A percentile compares a stretch with the other conserved stretches of the same genome.
Conservation (phyloP, 768 basidiomycete species). For the Galerina marginata region DNA sequence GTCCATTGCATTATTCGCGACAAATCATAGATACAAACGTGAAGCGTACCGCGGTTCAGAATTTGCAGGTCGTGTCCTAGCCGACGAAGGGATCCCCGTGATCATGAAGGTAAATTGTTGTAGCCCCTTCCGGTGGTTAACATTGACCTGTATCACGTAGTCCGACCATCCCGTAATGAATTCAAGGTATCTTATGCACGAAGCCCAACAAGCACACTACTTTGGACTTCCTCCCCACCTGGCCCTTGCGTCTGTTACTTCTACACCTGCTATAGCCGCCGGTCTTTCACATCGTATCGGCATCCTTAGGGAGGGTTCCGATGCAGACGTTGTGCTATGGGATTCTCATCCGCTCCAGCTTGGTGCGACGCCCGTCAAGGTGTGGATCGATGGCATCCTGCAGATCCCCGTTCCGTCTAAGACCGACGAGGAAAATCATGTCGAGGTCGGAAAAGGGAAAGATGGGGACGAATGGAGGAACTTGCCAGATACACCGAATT, state of each 20-base stretch:
- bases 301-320: slow-evolving; percentile 58
- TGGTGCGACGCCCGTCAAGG: slow-evolving; percentile 74
- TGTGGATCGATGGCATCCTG: slow-evolving; percentile 86
- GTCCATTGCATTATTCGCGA: slow-evolving; percentile 81
- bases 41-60: slow-evolving; percentile 74
- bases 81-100: slow-evolving; percentile 73
- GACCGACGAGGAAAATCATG: slow-evolving; percentile 40
- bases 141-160: slow-evolving; percentile 33
- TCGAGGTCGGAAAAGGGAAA: slow-evolving; percentile 50
- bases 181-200: slow-evolving; percentile 70
- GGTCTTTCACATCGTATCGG: slow-evolving; percentile 84
- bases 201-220: slow-evolving; percentile 75
- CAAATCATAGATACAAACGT: slow-evolving; percentile 63
- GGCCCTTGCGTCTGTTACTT: slow-evolving; percentile 70
- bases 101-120: slow-evolving; percentile 70
- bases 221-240: slow-evolving; percentile 64
- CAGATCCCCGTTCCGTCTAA: slow-evolving; percentile 62
- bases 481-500: slow-evolving; percentile 62
- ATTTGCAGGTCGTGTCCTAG: slow-evolving; percentile 78
- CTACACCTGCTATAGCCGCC: slow-evolving; percentile 64
- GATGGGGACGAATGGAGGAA: slow-evolving; percentile 49
- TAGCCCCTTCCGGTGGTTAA: neutral
- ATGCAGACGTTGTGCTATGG: slow-evolving; percentile 77
- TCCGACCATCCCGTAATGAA: slow-evolving; percentile 65
- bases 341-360: slow-evolving; percentile 76